Evolutionary conservation across 176 grass and related monocot species (phyloP).

Genomic region (Themeda triandra): DNA sequence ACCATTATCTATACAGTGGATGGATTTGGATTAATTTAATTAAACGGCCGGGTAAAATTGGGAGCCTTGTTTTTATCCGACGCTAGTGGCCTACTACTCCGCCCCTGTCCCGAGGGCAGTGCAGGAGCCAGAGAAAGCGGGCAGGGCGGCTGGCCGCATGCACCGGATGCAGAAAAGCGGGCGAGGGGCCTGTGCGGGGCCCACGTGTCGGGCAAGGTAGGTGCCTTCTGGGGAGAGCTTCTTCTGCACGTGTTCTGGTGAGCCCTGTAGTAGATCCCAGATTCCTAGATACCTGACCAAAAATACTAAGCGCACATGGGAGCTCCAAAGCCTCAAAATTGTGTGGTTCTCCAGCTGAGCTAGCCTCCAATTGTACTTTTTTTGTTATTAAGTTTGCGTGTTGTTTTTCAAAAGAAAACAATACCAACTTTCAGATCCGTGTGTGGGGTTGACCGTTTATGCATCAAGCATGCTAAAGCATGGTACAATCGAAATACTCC

Average conservation of each 20-base stretch:
- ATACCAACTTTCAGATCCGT: too few relatives aligned
- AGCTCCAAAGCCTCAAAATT: neutral
- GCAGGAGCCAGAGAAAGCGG: too few relatives aligned
- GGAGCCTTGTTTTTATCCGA: neutral
- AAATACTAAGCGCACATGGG: slow-evolving; percentile 10
- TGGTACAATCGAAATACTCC: neutral
- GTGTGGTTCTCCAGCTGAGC: neutral
- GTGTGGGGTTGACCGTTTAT: neutral
- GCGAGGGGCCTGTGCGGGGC: neutral
- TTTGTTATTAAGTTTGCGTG: neutral
- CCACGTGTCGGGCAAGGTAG: slow-evolving; percentile 31
- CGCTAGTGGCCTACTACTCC: neutral
- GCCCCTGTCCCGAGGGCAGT: neutral
- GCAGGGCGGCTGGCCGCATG: neutral
- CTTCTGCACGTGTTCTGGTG: slow-evolving; percentile 38
- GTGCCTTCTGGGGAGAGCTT: slow-evolving; percentile 44
- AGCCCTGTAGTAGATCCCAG: slow-evolving; percentile 15
- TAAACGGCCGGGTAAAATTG: neutral
- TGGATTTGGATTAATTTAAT: neutral
- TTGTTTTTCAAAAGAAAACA: neutral
- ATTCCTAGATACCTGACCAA: neutral
- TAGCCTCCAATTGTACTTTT: neutral
- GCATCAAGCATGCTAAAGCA: neutral
- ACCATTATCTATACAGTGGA: neutral
- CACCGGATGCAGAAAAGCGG: neutral